Evolutionary conservation across 2,329 filamentous ascomycete genomes (phyloP).

Genomic region (Diaporthe ampelina): DNA sequence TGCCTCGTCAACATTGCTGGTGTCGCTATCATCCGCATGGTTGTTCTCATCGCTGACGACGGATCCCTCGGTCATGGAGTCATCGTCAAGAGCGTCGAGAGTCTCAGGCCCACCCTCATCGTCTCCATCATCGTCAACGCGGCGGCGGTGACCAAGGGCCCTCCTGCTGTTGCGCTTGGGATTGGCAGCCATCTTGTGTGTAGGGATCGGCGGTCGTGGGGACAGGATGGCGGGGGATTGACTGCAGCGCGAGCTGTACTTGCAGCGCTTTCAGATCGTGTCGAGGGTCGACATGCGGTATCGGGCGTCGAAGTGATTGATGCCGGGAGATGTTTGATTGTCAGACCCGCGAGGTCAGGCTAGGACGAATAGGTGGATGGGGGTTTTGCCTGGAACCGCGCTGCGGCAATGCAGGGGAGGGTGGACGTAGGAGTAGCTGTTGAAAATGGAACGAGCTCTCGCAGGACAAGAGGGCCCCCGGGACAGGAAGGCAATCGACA

Average conservation of each 20-base stretch:
- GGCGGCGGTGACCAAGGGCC: conserved; percentile 76
- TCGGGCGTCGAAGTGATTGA: conserved; percentile 31
- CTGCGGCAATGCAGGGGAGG: conserved; percentile 38
- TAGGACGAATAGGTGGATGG: conserved; percentile 31
- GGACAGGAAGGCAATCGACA: conserved; percentile 29
- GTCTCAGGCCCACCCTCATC: conserved; percentile 72
- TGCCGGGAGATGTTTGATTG: conserved; percentile 30
- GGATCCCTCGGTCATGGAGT: conserved; percentile 76
- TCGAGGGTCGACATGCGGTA: conserved; percentile 38
- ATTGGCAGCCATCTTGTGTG: conserved; percentile 48
- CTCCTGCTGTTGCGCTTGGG: conserved; percentile 70
- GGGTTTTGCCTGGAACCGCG: conserved; percentile 31
- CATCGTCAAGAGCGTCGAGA: conserved; percentile 70
- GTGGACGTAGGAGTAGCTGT: conserved; percentile 16
- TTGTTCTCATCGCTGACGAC: conserved; percentile 73
- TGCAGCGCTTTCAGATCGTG: conserved; percentile 38
- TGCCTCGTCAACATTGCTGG: conserved; percentile 71
- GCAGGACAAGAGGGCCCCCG: conserved; percentile 32
- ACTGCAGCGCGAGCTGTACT: conserved; percentile 39
- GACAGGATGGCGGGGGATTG: conserved; percentile 30
- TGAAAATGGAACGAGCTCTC: conserved; percentile 27
- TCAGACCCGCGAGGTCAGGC: conserved; percentile 14
- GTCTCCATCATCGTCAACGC: conserved; percentile 79
- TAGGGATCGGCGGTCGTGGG: conserved; percentile 34
- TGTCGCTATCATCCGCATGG: conserved; percentile 72